phyloP scores from a whole-genome alignment of 2,329 filamentous ascomycete genomes.

The Aspergillus viridinutans region DNA sequence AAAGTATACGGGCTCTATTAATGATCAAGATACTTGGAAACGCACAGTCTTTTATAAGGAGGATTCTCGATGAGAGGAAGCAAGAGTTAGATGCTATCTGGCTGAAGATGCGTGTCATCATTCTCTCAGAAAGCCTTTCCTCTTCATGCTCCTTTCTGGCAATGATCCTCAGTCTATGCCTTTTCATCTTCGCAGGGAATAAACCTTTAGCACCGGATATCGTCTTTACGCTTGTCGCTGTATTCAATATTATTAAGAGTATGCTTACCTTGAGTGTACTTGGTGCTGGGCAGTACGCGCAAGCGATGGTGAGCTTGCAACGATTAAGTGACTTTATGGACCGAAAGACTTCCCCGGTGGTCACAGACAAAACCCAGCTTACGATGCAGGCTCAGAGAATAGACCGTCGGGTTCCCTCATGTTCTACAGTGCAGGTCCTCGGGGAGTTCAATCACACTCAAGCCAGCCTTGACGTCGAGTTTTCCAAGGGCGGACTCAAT shows the following conservation, averaged over 20 bases:
- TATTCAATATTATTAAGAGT: slow-evolving; percentile 12
- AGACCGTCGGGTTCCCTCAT: background rate
- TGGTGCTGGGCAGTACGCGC: slow-evolving; percentile 12
- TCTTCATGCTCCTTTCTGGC: slow-evolving; percentile 5
- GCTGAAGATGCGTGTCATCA: slow-evolving; percentile 10
- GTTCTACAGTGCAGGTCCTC: background rate
- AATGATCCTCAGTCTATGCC: slow-evolving; percentile 3
- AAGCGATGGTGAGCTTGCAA: slow-evolving; percentile 8
- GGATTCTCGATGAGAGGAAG: slow-evolving; percentile 4
- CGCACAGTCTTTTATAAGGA: slow-evolving; percentile 6
- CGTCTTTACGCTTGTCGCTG: slow-evolving; percentile 9
- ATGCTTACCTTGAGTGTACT: slow-evolving; percentile 10
- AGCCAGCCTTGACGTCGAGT: background rate
- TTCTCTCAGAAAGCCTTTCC: slow-evolving; percentile 8
- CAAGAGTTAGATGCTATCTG: slow-evolving; percentile 9
- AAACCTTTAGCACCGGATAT: slow-evolving; percentile 4
- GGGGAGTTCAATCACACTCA: background rate
- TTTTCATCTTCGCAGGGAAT: slow-evolving; percentile 3
- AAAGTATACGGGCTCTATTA: slow-evolving; percentile 8
- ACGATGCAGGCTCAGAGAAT: background rate
- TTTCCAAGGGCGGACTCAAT: slow-evolving; percentile 3
- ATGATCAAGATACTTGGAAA: slow-evolving; percentile 10
- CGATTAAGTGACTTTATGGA: slow-evolving; percentile 8
- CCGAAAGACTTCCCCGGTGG: background rate
- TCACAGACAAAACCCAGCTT: background rate